Conservation (phyloP, 305 asterid genomes). For the Fraxinus baroniana region DNA sequence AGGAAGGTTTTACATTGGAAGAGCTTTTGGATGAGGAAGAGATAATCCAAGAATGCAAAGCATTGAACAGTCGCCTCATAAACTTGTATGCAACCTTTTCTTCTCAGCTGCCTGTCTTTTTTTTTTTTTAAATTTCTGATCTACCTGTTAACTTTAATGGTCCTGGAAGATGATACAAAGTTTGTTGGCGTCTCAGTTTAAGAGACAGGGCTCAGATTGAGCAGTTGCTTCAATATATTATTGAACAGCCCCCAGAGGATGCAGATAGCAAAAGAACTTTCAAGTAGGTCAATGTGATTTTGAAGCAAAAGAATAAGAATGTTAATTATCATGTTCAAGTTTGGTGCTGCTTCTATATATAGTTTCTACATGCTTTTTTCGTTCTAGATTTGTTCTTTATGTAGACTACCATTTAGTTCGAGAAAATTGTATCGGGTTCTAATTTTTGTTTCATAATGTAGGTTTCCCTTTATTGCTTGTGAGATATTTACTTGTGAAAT, state of each 20-base stretch:
- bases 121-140: background rate
- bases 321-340: background rate
- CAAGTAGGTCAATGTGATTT: slow-evolving; percentile 58
- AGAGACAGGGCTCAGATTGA: slow-evolving; percentile 89
- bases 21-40: slow-evolving; percentile 99
- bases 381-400: background rate
- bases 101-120: slow-evolving; percentile 11
- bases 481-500: slow-evolving; percentile 97
- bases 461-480: slow-evolving; percentile 98
- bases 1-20: slow-evolving; percentile 81
- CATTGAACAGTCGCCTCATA: slow-evolving; percentile 89
- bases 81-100: slow-evolving; percentile 59
- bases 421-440: slow-evolving; percentile 16
- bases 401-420: slow-evolving; percentile 4
- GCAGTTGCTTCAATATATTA: slow-evolving; percentile 75
- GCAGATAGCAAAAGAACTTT: slow-evolving; percentile 83
- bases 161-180: background rate
- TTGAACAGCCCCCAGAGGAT: slow-evolving; percentile 82
- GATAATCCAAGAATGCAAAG: slow-evolving; percentile 99
- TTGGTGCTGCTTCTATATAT: background rate
- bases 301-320: background rate
- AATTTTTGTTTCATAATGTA: slow-evolving; percentile 34
- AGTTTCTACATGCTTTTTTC: background rate
- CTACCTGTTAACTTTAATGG: background rate
- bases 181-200: slow-evolving; percentile 57